Base-by-base conservation (phyloP, 2,329 filamentous ascomycete species). In the Ceratocystis smalleyi region DNA sequence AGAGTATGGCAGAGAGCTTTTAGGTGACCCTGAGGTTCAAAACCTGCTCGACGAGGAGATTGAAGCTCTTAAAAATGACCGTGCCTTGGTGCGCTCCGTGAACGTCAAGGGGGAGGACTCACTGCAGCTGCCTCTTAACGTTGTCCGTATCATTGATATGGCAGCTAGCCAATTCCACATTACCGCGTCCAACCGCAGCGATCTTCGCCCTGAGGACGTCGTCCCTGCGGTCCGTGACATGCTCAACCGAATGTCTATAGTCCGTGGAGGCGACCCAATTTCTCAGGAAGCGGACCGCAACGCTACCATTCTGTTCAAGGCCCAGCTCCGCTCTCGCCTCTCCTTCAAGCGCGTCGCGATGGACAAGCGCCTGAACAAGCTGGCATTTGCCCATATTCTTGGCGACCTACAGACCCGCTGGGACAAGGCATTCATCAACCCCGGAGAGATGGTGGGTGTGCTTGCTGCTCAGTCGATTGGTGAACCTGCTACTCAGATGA, bases 401-500 rank as follows among this genome's bases (percentile, higher is more conserved):
- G 94, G 94, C 69, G 91, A 96, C 70, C 79, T 99, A 49, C 89
- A 95, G 76, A 91, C 83, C 72, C 84, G 91, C 67, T 99, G 95
- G 82, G 83, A 88, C 43, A 86, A 88, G 70, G 84, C 92, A 59
- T 84, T 88, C 70, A 91, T 96, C 67, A 89, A 85, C 70, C 92
- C 94, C 59, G 94, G 95, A 72, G 95, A 99, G 74, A 99, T 99
- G 94, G 94, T 99, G 65, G 94, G 94, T 77, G 94, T 99, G 24
- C 78, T 99, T 71, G 94, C 94, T 68, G 94, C 95, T 5, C 94
- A 99, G 77, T 99, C 94, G 40, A 99, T 99, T 73, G 94, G 94
- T 78, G 94, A 99, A 75, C 94, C 94, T 49, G 95, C 94, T 24
- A 99, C 94, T 0, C 94, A 99, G 79, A 99, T 99, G 94, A 99